Percentiles rank a stretch among this genome's conserved stretches.
phyloP scores from a whole-genome alignment of 2,329 filamentous ascomycete genomes.

The Dothideomycetes sp. region DNA sequence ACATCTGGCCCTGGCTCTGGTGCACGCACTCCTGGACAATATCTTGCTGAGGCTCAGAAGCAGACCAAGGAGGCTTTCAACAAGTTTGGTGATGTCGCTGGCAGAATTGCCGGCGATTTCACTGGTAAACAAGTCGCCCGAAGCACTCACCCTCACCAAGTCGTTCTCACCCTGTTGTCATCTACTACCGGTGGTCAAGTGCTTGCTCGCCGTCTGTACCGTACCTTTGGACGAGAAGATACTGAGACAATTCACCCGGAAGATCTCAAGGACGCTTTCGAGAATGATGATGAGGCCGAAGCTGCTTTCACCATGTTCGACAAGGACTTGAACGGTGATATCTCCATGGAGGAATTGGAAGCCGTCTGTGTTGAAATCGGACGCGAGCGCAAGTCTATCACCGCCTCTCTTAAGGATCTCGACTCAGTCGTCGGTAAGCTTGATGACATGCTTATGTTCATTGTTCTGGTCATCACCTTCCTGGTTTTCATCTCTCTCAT shows the following conservation, averaged over 20 bases:
- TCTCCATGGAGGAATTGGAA: slow-evolving; percentile 90
- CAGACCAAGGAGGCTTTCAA: slow-evolving; percentile 67
- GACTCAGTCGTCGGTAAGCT: slow-evolving; percentile 89
- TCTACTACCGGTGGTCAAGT: slow-evolving; percentile 69
- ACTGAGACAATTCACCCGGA: slow-evolving; percentile 68
- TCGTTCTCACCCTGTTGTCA: slow-evolving; percentile 67
- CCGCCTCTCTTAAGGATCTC: slow-evolving; percentile 85
- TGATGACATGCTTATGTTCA: slow-evolving; percentile 78
- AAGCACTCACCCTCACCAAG: slow-evolving; percentile 72
- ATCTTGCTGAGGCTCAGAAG: slow-evolving; percentile 59
- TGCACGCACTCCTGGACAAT: slow-evolving; percentile 61
- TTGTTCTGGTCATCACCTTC: slow-evolving; percentile 70
- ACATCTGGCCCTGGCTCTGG: slow-evolving; percentile 45
- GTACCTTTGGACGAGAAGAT: slow-evolving; percentile 68
- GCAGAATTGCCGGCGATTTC: slow-evolving; percentile 81
- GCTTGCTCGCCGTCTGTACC: slow-evolving; percentile 77
- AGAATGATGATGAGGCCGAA: slow-evolving; percentile 75
- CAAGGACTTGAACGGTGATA: slow-evolving; percentile 92
- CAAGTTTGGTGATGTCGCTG: slow-evolving; percentile 77
- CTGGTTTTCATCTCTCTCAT: slow-evolving; percentile 85
- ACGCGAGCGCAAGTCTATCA: slow-evolving; percentile 89
- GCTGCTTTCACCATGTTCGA: slow-evolving; percentile 89
- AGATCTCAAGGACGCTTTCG: slow-evolving; percentile 70
- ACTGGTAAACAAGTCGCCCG: slow-evolving; percentile 62
- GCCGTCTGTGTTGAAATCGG: slow-evolving; percentile 90